Conservation (phyloP, 2,329 filamentous ascomycete species). For the Coniosporium tulheliwenetii region DNA sequence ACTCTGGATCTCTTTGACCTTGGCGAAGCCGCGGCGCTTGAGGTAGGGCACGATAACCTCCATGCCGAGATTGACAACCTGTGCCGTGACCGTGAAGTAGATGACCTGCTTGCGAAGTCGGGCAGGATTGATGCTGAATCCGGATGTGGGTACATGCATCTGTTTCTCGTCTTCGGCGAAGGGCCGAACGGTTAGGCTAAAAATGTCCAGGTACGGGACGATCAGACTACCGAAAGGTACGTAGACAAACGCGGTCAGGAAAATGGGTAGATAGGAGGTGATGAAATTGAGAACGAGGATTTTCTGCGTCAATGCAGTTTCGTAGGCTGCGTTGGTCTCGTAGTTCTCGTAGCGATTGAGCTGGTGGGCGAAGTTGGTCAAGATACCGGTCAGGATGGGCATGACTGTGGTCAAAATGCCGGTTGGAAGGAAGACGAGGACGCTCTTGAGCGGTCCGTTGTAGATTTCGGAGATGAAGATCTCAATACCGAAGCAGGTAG, state of each 20-base stretch:
- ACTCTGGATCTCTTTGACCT: constrained; percentile 60
- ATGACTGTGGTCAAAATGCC: constrained; percentile 69
- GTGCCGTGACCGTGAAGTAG: constrained; percentile 88
- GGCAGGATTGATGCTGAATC: constrained; percentile 70
- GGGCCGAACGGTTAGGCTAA: constrained; percentile 56
- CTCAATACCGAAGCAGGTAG: constrained; percentile 78
- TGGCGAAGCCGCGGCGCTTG: constrained; percentile 63
- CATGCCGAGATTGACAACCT: constrained; percentile 72
- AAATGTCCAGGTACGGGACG: constrained; percentile 73
- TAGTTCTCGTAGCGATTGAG: constrained; percentile 85
- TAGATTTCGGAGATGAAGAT: constrained; percentile 95
- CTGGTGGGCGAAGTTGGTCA: constrained; percentile 61
- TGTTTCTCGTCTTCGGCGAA: constrained; percentile 65
- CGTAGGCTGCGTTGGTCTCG: constrained; percentile 69
- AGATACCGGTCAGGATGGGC: constrained; percentile 58
- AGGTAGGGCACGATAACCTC: constrained; percentile 75
- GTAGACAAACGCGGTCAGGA: constrained; percentile 86
- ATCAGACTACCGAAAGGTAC: constrained; percentile 78
- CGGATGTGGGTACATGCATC: constrained; percentile 36
- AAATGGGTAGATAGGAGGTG: constrained; percentile 83
- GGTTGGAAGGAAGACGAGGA: constrained; percentile 76
- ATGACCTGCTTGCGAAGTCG: constrained; percentile 83
- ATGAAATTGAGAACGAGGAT: constrained; percentile 95
- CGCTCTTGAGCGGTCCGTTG: constrained; percentile 69
- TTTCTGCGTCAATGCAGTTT: constrained; percentile 76